Base-by-base conservation (phyloP, 108 stramenopile species). In the Craspedostauros australis region DNA sequence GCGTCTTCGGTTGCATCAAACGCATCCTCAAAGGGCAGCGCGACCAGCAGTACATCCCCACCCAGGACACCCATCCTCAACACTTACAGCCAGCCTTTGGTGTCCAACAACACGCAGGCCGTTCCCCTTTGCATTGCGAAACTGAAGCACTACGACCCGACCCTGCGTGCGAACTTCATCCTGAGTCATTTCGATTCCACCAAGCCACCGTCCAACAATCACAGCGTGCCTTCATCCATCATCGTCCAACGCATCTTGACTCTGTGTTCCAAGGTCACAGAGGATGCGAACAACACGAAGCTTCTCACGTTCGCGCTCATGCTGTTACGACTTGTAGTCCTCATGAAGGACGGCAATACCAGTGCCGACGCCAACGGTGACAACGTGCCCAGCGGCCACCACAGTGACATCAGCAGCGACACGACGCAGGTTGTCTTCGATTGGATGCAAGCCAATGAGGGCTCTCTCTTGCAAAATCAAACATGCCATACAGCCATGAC, bases 61-160 rank as follows among this genome's bases (percentile, higher is more conserved):
- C 4, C 21, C 16, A 26, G 16, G n/a, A 73, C 76, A 23, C 72
- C 72, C 28, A 4, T 72, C 36, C 44, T 87, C 14, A 73, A 80
- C 33, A 61, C 50, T 12, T 79, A 78, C 43, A 64, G 48, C 29
- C 64, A 64, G 25, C 80, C 86, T 3, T 60, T 87, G 26, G 27
- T 87, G 16, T 80, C 86, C 7, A 76, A 68, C 22, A 81, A 87
- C 25, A 63, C 61, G n/a, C 56, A 57, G 19, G 63, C 78, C 4
- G 60, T 77, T 27, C 26, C 62, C 11, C 50, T 76, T 15, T 86
- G 84, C 39, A 28, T 71, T 39, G 46, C 58, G 0, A 73, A 76
- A 43, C 44, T 86, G 31, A 36, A 18, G 29, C 51, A 5, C 30
- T 54, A 37, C 40, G 51, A 34, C 33, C 48, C 36, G 49, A 16